Conservation (phyloP, 805 yeast genomes). For the Zygosaccharomyces bisporus region DNA sequence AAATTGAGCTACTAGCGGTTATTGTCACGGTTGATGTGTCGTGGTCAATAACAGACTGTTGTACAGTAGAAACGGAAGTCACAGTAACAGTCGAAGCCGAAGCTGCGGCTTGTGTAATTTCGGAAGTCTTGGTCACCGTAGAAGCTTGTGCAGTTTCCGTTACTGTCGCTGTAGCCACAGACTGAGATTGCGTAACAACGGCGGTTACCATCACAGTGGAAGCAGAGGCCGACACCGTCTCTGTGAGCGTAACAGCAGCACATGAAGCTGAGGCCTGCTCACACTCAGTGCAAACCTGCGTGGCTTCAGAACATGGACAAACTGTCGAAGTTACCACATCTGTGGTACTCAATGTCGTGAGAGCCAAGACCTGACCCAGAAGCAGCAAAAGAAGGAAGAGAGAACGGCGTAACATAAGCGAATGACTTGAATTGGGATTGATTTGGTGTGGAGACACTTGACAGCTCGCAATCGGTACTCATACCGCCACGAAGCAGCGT, state of each 20-base stretch:
- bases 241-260: slow-evolving; percentile 2
- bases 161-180: slow-evolving; percentile 1
- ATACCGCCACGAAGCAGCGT: not conserved
- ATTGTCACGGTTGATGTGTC: slow-evolving; percentile 4
- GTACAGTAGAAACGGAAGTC: not conserved
- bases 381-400: slow-evolving; percentile 1
- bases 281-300: not conserved
- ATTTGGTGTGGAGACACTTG: not conserved
- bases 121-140: not conserved
- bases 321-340: slow-evolving; percentile 1
- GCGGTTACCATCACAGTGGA: slow-evolving; percentile 2
- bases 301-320: not conserved
- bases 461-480: not conserved
- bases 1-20: not conserved
- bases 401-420: not conserved
- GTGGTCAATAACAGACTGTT: not conserved
- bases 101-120: not conserved
- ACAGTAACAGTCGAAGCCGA: slow-evolving; percentile 4
- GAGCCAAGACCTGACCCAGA: not conserved
- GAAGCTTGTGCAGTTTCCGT: slow-evolving; percentile 2
- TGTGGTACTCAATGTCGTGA: not conserved
- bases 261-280: not conserved
- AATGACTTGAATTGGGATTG: not conserved
- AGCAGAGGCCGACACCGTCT: not conserved
- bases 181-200: not conserved